A percentile compares a stretch with the other conserved stretches of the same genome.
These are phyloP conservation scores for Gypsophila paniculata DNA, from an alignment of 179 eudicot genomes.

Conservation along the genomic window DNA sequence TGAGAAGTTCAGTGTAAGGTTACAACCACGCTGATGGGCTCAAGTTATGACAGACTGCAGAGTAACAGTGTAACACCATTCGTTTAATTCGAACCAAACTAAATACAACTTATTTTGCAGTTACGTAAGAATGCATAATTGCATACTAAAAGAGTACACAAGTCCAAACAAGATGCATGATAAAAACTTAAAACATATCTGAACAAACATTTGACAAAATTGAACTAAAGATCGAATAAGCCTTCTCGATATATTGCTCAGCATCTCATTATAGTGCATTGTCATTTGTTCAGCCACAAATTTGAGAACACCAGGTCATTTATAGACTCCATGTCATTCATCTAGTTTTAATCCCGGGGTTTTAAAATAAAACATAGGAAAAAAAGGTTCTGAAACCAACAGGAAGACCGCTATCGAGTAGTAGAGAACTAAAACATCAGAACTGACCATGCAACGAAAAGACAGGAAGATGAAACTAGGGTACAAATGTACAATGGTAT, in stretches of 20 bases:
- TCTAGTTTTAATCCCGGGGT: too few relatives aligned
- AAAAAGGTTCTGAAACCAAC: not conserved
- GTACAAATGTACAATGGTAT: not conserved
- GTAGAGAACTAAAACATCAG: not conserved
- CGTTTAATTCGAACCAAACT: not conserved
- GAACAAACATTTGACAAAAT: not conserved
- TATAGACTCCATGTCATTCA: too few relatives aligned
- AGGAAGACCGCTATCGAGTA: not conserved
- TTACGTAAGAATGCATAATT: not conserved
- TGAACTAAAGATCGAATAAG: not conserved
- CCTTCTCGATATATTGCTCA: not conserved
- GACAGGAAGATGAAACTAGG: not conserved
- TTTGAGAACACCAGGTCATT: too few relatives aligned
- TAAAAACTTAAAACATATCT: not conserved
- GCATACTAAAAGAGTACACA: not conserved
- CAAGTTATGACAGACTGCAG: slow-evolving; percentile 19
- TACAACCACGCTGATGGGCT: not conserved
- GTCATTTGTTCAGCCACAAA: too few relatives aligned
- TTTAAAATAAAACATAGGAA: not conserved
- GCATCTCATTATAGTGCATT: not conserved
- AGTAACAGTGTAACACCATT: not conserved
- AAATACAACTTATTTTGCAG: not conserved
- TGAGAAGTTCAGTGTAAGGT: not conserved
- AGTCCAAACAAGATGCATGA: not conserved
- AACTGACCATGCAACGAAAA: not conserved